Evolutionary conservation across 1,284 basidiomycete genomes (phyloP), one percentile per base, ranked within the genome.

Genomic region (Ceratorhiza oryzae-sativae): DNA sequence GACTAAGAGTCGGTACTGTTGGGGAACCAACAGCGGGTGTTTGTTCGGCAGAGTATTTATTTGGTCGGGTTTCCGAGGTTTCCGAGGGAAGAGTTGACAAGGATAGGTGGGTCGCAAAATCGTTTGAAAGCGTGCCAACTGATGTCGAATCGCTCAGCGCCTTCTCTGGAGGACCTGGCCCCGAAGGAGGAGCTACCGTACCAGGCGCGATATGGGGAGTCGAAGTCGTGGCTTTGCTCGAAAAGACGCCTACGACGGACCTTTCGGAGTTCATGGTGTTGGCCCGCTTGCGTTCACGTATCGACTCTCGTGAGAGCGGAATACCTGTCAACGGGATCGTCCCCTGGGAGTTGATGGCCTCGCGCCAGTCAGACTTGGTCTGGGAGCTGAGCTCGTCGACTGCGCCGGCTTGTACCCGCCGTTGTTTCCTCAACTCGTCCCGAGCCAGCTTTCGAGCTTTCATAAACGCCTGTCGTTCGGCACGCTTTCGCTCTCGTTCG

Each of bases 401-500:
- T 8, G 39, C 39, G 12, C 30, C 41, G 20, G 18, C 58, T 30
- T 41, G 42, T 23, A 12, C 36, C 5, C 39, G 13, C 15, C 30
- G 36, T 41, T n/a, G 34, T 39, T 36, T 56, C 23, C 65, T 56
- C 30, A 48, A 15, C 25, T 70, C 65, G 12, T 70, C 65, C 45
- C 53, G 39, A 25, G 39, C 30, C n/a, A n/a, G 34, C 36, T 70
- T 53, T 46, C 65, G 36, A 27, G 65, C 65, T 36, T 58, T 70
- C 65, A 70, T 70, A 34, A 45, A 58, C 51, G 51, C 65, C 23
- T 27, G 39, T 25, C 65, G 34, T 39, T 58, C 65, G n/a, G 2
- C 53, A 15, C 65, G 65, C 51, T 48, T 51, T 34, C 65, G 65
- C 53, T 70, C 65, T 2, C 65, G 51, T n/a, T 70, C 65, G 20